A percentile compares a stretch with the other conserved stretches of the same genome.
Evolutionary conservation across 192 early-diverging fungal species (phyloP).

Genomic region (Kickxella alabastrina): DNA sequence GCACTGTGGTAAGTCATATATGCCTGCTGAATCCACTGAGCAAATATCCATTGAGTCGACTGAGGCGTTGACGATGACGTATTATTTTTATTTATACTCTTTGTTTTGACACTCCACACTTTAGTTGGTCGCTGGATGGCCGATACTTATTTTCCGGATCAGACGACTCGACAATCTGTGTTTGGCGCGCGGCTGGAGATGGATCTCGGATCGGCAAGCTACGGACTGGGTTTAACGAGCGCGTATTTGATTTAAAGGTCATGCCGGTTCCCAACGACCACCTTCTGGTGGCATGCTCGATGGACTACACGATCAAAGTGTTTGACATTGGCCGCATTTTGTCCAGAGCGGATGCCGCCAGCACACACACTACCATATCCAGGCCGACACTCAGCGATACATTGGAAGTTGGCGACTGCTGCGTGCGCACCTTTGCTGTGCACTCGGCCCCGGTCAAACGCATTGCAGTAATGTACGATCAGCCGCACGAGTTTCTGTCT

Average conservation of each 20-base stretch:
- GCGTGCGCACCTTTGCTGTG: conserved; percentile 48
- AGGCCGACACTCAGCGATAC: neutral
- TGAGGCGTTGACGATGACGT: neutral
- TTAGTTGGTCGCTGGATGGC: conserved; percentile 55
- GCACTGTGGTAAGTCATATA: conserved; percentile 24
- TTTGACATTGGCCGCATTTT: conserved; percentile 46
- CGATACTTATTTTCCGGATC: conserved; percentile 57
- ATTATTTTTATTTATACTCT: conserved; percentile 6
- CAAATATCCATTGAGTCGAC: too few species aligned
- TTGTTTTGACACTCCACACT: neutral
- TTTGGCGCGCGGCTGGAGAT: conserved; percentile 53
- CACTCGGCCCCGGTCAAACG: conserved; percentile 55
- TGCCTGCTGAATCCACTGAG: too few species aligned
- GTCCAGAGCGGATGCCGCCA: conserved; percentile 1
- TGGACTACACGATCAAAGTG: conserved; percentile 57
- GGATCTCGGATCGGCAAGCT: conserved; percentile 34
- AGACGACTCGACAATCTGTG: conserved; percentile 57
- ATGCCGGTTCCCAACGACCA: conserved; percentile 58
- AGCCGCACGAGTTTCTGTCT: conserved; percentile 54
- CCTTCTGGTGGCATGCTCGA: conserved; percentile 60
- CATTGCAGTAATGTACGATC: conserved; percentile 39
- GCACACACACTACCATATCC: neutral
- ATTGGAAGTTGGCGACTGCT: conserved; percentile 1
- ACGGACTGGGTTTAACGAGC: conserved; percentile 63
- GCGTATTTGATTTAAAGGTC: conserved; percentile 74